Percentiles rank a stretch among this genome's conserved stretches.
phyloP scores from a whole-genome alignment of 2,329 filamentous ascomycete species.

The Fusarium siculi region DNA sequence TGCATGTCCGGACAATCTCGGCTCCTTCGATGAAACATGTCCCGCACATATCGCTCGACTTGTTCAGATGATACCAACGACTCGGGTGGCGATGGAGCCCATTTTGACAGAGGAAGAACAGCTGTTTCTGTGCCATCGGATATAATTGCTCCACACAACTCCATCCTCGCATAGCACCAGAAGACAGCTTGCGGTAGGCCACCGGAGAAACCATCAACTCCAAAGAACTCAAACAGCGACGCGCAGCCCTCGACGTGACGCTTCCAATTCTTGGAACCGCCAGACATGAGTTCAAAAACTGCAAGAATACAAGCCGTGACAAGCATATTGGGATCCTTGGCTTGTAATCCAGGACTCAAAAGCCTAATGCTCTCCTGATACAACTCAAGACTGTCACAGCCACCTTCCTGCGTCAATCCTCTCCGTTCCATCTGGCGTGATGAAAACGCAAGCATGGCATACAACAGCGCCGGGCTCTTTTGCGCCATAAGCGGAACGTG shows the following conservation, averaged over 20 bases:
- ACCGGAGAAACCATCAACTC: constrained; percentile 58
- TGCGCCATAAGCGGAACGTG: constrained; percentile 61
- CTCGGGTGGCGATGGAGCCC: constrained; percentile 50
- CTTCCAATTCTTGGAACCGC: constrained; percentile 61
- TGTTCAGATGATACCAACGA: constrained; percentile 8
- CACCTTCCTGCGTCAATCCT: constrained; percentile 56
- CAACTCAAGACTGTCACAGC: constrained; percentile 61
- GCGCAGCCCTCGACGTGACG: constrained; percentile 67
- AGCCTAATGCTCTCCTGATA: constrained; percentile 63
- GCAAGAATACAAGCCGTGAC: constrained; percentile 60
- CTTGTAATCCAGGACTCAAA: constrained; percentile 54
- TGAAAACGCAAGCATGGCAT: constrained; percentile 64
- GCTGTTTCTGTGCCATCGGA: constrained; percentile 60
- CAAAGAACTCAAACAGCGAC: constrained; percentile 60
- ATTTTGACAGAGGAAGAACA: constrained; percentile 60
- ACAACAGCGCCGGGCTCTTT: constrained; percentile 56
- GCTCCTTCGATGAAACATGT: constrained; percentile 45
- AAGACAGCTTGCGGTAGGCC: constrained; percentile 64
- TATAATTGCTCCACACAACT: constrained; percentile 65
- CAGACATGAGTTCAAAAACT: constrained; percentile 61
- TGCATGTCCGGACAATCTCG: constrained; percentile 57
- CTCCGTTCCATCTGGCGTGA: constrained; percentile 63
- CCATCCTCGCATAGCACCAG: constrained; percentile 69
- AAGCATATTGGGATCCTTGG: constrained; percentile 56
- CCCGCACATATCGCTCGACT: constrained; percentile 26